Evolutionary conservation across 169 alveolate species (phyloP).

Genomic region (Miamiensis avidus): DNA sequence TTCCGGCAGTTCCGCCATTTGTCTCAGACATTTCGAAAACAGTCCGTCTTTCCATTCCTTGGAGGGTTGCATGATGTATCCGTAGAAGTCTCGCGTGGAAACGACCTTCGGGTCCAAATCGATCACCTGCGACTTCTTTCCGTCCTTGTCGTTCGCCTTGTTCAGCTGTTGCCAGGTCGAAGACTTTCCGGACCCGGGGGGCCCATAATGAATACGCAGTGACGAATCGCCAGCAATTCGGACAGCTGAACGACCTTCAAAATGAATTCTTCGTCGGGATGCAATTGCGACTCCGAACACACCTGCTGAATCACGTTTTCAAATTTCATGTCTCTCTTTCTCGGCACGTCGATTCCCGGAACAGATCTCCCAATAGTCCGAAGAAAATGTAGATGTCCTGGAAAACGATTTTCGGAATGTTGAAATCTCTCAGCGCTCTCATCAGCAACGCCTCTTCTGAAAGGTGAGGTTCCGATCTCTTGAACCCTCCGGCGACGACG

Average conservation of each 20-base stretch:
- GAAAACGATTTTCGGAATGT: constrained; percentile 91
- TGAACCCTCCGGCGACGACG: constrained; percentile 96
- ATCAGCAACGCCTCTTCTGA: constrained; percentile 93
- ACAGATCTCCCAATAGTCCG: constrained; percentile 93
- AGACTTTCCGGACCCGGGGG: constrained; percentile 95
- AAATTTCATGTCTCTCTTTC: constrained; percentile 90
- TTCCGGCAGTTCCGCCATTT: constrained; percentile 77
- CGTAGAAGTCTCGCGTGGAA: constrained; percentile 92
- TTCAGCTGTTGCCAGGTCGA: constrained; percentile 94
- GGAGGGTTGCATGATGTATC: constrained; percentile 87
- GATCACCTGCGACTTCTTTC: constrained; percentile 90
- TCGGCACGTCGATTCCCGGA: constrained; percentile 92
- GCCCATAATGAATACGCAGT: constrained; percentile 97
- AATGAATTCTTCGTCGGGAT: constrained; percentile 86
- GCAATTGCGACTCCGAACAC: constrained; percentile 72
- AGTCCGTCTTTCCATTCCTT: constrained; percentile 96
- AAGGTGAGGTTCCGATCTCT: constrained; percentile 92
- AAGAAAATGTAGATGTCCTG: constrained; percentile 88
- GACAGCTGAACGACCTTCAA: constrained; percentile 91
- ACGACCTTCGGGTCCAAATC: constrained; percentile 92
- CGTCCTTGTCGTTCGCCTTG: constrained; percentile 90
- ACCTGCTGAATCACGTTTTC: constrained; percentile 84
- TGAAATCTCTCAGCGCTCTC: constrained; percentile 94
- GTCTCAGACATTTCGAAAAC: constrained; percentile 90
- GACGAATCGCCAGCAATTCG: constrained; percentile 94